A percentile compares a stretch with the other conserved stretches of the same genome.
phyloP scores from a whole-genome alignment of 805 yeast genomes.

The Starmerella sirachaensis region DNA sequence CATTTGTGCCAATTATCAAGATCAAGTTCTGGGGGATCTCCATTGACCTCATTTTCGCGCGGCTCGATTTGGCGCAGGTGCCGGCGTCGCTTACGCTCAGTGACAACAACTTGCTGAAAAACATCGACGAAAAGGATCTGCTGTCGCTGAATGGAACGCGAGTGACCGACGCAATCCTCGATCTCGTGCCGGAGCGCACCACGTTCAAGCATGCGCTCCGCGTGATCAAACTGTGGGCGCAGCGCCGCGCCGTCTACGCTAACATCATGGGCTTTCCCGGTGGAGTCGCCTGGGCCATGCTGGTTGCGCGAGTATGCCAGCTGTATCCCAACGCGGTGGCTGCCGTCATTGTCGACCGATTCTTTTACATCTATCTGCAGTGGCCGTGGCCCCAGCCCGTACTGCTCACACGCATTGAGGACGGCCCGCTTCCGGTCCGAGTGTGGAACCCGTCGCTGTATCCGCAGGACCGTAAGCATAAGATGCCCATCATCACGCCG shows the following conservation, averaged over 20 bases:
- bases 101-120: slow-evolving; percentile 74
- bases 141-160: slow-evolving; percentile 91
- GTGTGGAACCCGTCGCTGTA: slow-evolving; percentile 94
- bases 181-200: slow-evolving; percentile 80
- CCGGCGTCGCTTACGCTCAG: slow-evolving; percentile 63
- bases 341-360: slow-evolving; percentile 78
- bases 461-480: slow-evolving; percentile 76
- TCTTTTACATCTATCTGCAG: slow-evolving; percentile 69
- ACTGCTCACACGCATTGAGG: slow-evolving; percentile 80
- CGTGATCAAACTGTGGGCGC: slow-evolving; percentile 94
- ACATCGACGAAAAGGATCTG: slow-evolving; percentile 81
- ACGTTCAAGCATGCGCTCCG: slow-evolving; percentile 87
- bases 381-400: slow-evolving; percentile 99
- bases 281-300: slow-evolving; percentile 99
- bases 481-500: slow-evolving; percentile 97
- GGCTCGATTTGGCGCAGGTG: slow-evolving; percentile 70
- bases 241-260: slow-evolving; percentile 83
- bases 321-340: slow-evolving; percentile 92
- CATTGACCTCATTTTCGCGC: slow-evolving; percentile 80
- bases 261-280: slow-evolving; percentile 97
- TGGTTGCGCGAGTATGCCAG: slow-evolving; percentile 96
- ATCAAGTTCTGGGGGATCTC: slow-evolving; percentile 82
- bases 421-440: slow-evolving; percentile 90
- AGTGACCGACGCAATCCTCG: slow-evolving; percentile 88
- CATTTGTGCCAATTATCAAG: slow-evolving; percentile 93